phyloP scores from a whole-genome alignment of 257 asterid genomes.

The Solanum chaucha region DNA sequence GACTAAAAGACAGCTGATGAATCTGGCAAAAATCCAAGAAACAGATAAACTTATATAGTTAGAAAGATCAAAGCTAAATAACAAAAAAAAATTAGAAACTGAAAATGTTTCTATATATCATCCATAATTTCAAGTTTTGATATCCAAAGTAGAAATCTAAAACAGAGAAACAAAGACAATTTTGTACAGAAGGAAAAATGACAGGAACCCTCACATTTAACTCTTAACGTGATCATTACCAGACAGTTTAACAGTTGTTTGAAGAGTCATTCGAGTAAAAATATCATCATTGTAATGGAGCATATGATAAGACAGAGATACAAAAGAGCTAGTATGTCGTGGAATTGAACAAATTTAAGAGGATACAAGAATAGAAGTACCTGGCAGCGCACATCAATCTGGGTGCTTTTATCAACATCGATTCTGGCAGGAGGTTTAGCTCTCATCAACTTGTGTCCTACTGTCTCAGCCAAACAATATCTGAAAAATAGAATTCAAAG shows the following conservation, averaged over 20 bases:
- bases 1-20: slow-evolving; percentile 56
- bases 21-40: slow-evolving; percentile 16
- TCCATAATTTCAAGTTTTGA: neutral
- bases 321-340: neutral
- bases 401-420: slow-evolving; percentile 44
- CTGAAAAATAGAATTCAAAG: slow-evolving; percentile 18
- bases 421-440: slow-evolving; percentile 60
- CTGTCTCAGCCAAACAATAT: slow-evolving; percentile 75
- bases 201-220: neutral
- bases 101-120: neutral
- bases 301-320: neutral
- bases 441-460: slow-evolving; percentile 70
- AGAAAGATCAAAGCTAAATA: neutral
- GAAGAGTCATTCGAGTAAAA: neutral
- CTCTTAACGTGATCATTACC: neutral
- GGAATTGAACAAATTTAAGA: neutral
- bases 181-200: neutral
- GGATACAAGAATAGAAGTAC: slow-evolving; percentile 18
- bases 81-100: neutral
- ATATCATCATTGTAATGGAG: neutral
- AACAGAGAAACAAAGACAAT: neutral
- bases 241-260: neutral
- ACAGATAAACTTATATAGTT: neutral
- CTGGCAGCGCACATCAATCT: slow-evolving; percentile 86
- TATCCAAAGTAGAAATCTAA: neutral